Percentiles rank a stretch among this genome's conserved stretches.
Conservation (phyloP, 2,329 filamentous ascomycete genomes). For the Sphaerulina vaccinii region DNA sequence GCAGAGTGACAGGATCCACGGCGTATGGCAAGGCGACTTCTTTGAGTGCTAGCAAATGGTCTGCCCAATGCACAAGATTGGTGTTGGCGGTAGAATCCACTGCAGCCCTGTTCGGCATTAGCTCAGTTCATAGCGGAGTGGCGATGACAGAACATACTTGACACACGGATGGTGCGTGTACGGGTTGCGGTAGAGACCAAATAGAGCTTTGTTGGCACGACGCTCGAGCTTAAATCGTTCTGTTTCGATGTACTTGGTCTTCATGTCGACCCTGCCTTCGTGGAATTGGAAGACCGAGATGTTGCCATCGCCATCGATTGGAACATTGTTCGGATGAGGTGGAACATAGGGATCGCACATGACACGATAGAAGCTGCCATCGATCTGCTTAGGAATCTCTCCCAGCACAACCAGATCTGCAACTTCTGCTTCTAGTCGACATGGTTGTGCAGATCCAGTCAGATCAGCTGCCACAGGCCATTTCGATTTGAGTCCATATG, state of each 20-base stretch:
- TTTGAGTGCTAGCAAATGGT: slow-evolving; percentile 55
- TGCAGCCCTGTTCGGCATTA: slow-evolving; percentile 15
- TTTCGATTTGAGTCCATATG: slow-evolving; percentile 15
- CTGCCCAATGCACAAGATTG: slow-evolving; percentile 58
- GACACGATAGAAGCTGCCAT: slow-evolving; percentile 45
- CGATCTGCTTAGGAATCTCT: slow-evolving; percentile 34
- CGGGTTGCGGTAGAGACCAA: slow-evolving; percentile 58
- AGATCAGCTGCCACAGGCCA: slow-evolving; percentile 25
- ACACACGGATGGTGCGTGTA: slow-evolving; percentile 47
- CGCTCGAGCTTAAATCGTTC: slow-evolving; percentile 44
- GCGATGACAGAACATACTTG: slow-evolving; percentile 12
- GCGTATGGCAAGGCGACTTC: slow-evolving; percentile 45
- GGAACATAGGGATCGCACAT: slow-evolving; percentile 56
- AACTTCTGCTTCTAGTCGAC: slow-evolving; percentile 43
- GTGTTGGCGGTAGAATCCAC: slow-evolving; percentile 60
- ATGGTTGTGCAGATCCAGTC: slow-evolving; percentile 32
- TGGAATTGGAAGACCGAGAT: slow-evolving; percentile 45
- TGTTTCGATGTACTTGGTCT: slow-evolving; percentile 45
- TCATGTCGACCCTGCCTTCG: slow-evolving; percentile 44
- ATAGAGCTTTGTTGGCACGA: slow-evolving; percentile 43
- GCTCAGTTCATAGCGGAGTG: not conserved
- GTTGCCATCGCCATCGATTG: slow-evolving; percentile 48
- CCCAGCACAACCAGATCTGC: slow-evolving; percentile 35
- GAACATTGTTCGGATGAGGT: slow-evolving; percentile 56
- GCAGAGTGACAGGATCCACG: slow-evolving; percentile 42